Base-by-base conservation (phyloP, 805 yeast genomes). In the Suhomyces vadensis region DNA sequence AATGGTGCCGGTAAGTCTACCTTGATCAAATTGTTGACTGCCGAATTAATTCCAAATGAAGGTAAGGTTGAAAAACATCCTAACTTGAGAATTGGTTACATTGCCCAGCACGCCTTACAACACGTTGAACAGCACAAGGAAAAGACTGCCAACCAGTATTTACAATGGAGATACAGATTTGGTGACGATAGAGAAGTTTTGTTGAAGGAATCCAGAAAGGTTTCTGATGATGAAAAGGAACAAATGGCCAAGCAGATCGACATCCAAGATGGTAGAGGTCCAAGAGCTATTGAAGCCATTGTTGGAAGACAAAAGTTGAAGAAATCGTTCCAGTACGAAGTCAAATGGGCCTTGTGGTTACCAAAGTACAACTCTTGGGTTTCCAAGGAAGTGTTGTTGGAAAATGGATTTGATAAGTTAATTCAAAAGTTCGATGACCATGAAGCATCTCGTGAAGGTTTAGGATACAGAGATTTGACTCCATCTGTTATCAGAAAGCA, bases 1-100 rank as follows among this genome's bases (percentile, higher is more conserved):
- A 92, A 92, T 65, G 99, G 99, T 77, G 99, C 99, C 42, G 99
- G 99, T 74, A 92, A 92, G 67, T 89, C 97, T 9, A 92, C 99
- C 13, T 78, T 94, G 60, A 92, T 94, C 69, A 92, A 92, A 69
- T 75, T 94, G 43, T 77, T 92, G 55, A 94, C 98, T 7, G 99
- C 88, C 53, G 99, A 92, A 68, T 74, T 89, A 46, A 79, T 87
- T 44, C 97, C 99, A 17, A 77, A 81, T 51, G 77, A 71, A 47
- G 99, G 99, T 60, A 83, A 81, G 49, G 97, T 92, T 45, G 97
- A 94, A 73, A 94, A 94, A 69, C 99, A 92, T 74, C 98, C 98
- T 52, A 92, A 92, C 70, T 77, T 94, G 71, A 90, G 99, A 77
- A 89, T 92, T 57, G 99, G 98, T 48, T 92, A 92, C 74, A 94